Evolutionary conservation across 2,329 filamentous ascomycete species (phyloP).

Genomic region (Penicillium sp.): DNA sequence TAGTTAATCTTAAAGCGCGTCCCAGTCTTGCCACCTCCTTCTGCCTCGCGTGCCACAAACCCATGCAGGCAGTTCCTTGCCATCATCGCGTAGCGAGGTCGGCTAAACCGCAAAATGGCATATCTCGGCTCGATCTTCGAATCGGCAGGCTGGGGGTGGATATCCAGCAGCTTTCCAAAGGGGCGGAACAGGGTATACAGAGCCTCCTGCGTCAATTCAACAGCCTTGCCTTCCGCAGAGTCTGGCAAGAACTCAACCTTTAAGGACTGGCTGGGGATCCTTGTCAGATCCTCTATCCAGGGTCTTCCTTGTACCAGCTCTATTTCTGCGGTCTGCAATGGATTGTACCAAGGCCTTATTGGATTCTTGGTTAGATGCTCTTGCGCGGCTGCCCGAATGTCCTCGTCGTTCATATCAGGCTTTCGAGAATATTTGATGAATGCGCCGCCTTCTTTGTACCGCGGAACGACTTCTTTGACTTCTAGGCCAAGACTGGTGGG

Average conservation of each 20-base stretch:
- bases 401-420: constrained; percentile 48
- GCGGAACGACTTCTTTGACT: constrained; percentile 78
- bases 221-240: constrained; percentile 67
- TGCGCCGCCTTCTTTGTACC: constrained; percentile 87
- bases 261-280: constrained; percentile 74
- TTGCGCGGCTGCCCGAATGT: constrained; percentile 64
- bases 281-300: constrained; percentile 91
- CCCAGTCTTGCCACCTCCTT: constrained; percentile 73
- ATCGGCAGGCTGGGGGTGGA: constrained; percentile 77
- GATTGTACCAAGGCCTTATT: constrained; percentile 88
- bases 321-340: constrained; percentile 70
- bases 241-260: constrained; percentile 83
- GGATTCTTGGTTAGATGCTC: constrained; percentile 68
- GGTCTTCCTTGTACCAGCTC: constrained; percentile 79
- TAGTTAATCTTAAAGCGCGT: constrained; percentile 82
- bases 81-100: constrained; percentile 76
- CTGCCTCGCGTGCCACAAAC: constrained; percentile 66
- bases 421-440: constrained; percentile 81
- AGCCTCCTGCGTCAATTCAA: constrained; percentile 81
- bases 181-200: constrained; percentile 84
- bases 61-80: constrained; percentile 93
- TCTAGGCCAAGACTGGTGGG: constrained; percentile 65
- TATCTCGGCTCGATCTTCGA: constrained; percentile 82
- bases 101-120: constrained; percentile 75
- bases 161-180: constrained; percentile 89